phyloP scores from a whole-genome alignment of 2,329 filamentous ascomycete species.

The Magnaporthiopsis incrustans region DNA sequence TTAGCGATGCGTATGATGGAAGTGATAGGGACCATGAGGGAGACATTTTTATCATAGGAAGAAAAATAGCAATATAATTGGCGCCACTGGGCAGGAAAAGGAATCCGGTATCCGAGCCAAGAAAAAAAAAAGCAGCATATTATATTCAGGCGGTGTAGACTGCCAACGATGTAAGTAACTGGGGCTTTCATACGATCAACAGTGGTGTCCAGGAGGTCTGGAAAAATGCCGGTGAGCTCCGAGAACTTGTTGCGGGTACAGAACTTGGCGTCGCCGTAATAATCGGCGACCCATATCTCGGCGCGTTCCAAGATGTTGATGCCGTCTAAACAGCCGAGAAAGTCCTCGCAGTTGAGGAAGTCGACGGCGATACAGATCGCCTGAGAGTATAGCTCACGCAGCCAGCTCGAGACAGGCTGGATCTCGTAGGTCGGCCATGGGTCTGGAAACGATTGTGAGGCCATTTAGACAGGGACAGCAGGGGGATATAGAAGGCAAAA shows the following conservation, averaged over 20 bases:
- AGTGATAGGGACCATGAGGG: too few relatives aligned
- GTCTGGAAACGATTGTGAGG: neutral
- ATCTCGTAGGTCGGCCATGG: neutral
- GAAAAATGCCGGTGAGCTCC: slow-evolving; percentile 12
- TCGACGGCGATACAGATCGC: slow-evolving; percentile 17
- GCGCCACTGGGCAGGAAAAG: slow-evolving; percentile 3
- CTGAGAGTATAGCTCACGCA: slow-evolving; percentile 6
- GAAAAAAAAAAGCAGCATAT: neutral
- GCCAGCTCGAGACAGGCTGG: slow-evolving; percentile 1
- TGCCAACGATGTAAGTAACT: neutral
- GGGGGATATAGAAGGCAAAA: neutral
- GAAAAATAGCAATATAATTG: neutral
- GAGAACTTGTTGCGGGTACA: slow-evolving; percentile 11
- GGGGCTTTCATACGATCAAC: slow-evolving; percentile 8
- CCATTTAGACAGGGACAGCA: neutral
- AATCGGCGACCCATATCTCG: neutral
- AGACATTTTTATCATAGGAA: too few relatives aligned
- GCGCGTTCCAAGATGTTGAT: neutral
- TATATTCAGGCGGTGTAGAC: neutral
- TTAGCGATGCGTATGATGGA: neutral
- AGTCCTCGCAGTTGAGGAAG: slow-evolving; percentile 19
- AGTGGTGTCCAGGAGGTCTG: slow-evolving; percentile 15
- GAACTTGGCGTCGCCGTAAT: slow-evolving; percentile 9
- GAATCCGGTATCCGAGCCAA: neutral
- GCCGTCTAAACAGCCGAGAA: neutral